These are phyloP conservation scores for Phialocephala subalpina DNA, from an alignment of 2,329 filamentous ascomycete species.

Conservation along the genomic window DNA sequence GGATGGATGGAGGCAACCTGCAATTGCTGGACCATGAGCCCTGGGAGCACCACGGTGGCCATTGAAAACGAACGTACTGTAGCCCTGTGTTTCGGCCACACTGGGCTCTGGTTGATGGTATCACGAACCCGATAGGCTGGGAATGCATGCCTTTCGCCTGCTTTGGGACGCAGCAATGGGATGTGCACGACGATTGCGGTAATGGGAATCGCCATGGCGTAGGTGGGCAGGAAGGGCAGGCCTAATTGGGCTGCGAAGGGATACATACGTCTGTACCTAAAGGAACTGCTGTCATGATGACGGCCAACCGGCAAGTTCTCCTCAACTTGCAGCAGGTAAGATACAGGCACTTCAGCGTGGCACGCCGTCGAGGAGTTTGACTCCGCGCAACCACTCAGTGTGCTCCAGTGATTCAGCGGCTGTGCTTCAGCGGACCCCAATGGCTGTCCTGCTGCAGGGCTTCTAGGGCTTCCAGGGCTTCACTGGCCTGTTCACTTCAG, in stretches of 20 bases:
- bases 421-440: background rate
- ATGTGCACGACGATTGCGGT: conserved; percentile 8
- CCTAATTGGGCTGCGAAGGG: background rate
- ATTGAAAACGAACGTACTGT: too few species aligned
- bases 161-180: conserved; percentile 4
- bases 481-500: conserved; percentile 10
- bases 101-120: background rate
- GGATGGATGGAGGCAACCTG: background rate
- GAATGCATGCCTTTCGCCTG: background rate
- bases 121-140: conserved; percentile 5
- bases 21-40: background rate
- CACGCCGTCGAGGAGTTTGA: background rate
- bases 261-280: background rate
- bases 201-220: conserved; percentile 11
- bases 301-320: background rate
- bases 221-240: background rate
- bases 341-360: conserved; percentile 5
- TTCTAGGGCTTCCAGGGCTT: background rate
- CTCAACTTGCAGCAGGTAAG: background rate
- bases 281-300: background rate
- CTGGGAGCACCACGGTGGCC: background rate
- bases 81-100: background rate
- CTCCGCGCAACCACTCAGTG: background rate
- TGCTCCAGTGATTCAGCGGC: conserved; percentile 9
- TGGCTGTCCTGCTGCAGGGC: conserved; percentile 6